Base-by-base conservation (phyloP, 1,284 basidiomycete species). In the Moesziomyces aphidis region DNA sequence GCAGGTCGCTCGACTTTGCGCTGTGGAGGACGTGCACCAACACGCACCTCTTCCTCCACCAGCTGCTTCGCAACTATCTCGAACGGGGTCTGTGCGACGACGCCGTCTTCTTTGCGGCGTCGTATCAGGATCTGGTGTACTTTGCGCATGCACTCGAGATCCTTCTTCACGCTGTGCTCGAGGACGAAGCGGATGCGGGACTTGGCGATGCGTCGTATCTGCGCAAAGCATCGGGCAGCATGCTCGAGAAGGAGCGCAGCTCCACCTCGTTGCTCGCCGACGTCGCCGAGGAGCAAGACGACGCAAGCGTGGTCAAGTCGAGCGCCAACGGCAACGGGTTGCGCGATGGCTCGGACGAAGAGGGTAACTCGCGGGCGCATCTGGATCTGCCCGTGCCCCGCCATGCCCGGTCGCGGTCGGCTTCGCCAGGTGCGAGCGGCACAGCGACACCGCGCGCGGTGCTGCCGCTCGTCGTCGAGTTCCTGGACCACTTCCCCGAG, bases 111-210 rank as follows among this genome's bases (percentile, higher is more conserved):
- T 93, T 98, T 76, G 95, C 95, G 0, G 89, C 90, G 4, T 90
- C 94, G 80, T 99, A 98, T 85, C 90, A 93, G 72, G 86, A 90
- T 58, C 89, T 99, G 31, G 91, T 97, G 8, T 99, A 93, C 86
- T 99, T 99, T 83, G 89, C 92, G 0, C 97, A 99, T 83, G 91
- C 93, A 1, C 88, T 99, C 48, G 97, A 99, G 85, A 92, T 99
- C 53, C 89, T 99, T 6, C 88, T 99, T 1, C 94, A 99, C 82
- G 92, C 90, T 2, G 93, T 97, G 1, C 90, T 97, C 1, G 97
- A 99, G 85, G 92, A 93, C n/a, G 94, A 97, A 78, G 88, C 89
- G 0, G 87, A 87, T 63, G 76, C 74, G 7, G 61, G 63, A 3
- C 53, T 73, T 8, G 69, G 70, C 5, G 72, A 69, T 10, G 70